Base-by-base conservation (phyloP, 164 flowering plant genomes). In the Hamamelis virginiana region DNA sequence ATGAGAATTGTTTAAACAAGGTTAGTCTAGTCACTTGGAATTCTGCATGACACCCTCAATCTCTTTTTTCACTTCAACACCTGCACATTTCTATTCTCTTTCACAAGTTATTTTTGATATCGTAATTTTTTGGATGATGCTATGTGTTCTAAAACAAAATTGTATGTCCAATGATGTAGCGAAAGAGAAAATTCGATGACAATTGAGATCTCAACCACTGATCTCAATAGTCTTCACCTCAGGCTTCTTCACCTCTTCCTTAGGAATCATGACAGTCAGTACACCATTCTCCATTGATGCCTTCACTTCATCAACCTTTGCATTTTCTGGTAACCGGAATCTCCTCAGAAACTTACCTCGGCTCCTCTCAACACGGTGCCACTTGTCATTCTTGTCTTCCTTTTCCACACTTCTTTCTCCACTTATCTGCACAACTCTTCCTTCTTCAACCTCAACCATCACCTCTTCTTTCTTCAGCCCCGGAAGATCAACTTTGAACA, bases 301-400 rank as follows among this genome's bases (percentile, higher is more conserved):
- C 62, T 71, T 78, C 15, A 78, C 80, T 59, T 81, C 62, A 50
- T 76, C 84, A 74, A 72, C n/a, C 76, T 78, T 81, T 0, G 78
- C 80, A 69, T 81, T 76, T 62, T 78, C 9, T n/a, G 84, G 82
- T 65, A 81, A 57, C 69, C 84, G 71, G 74, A 78, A 81, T 60
- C 75, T 64, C 33, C 82, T 69, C 26, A 78, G 69, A 70, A 78
- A 81, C 69, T 69, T 76, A 23, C 82, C 82, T 46, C 73, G 69
- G 82, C 82, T 81, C 66, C 84, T 58, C 76, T 81, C 84, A 1
- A 76, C n/a, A 22, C 82, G 76, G 38, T 81, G 80, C 84, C 82
- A 76, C 64, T 64, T 81, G 44, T 75, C 81, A 45, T 67, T 78
- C 77, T 81, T 81, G 72, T 81, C 81, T 74, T 81, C 84, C 47